These are phyloP conservation scores for Beverwykella pulmonaria DNA, from an alignment of 495 filamentous ascomycete species.

Conservation along the genomic window DNA sequence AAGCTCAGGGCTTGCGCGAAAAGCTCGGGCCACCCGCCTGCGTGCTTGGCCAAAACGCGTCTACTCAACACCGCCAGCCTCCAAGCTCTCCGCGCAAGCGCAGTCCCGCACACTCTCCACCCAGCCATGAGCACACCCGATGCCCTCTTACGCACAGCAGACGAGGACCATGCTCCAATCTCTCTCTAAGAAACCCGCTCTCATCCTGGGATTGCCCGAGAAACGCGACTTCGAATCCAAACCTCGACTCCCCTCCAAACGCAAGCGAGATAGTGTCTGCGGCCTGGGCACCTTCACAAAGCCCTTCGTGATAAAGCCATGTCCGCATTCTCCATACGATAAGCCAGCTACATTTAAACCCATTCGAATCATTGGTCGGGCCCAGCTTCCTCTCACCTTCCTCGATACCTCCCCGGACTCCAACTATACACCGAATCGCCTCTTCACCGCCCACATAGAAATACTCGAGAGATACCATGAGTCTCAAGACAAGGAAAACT, in stretches of 20 bases:
- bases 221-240: constrained; percentile 27
- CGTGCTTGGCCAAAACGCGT: background rate
- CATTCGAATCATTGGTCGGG: constrained; percentile 36
- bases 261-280: constrained; percentile 34
- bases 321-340: constrained; percentile 25
- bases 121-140: constrained; percentile 24
- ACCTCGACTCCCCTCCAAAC: constrained; percentile 23
- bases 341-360: constrained; percentile 37
- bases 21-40: constrained; percentile 1
- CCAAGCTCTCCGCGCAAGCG: background rate
- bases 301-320: constrained; percentile 33
- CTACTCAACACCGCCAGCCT: background rate
- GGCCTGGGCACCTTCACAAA: constrained; percentile 19
- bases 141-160: constrained; percentile 23
- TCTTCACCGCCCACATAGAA: constrained; percentile 44
- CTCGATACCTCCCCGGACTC: constrained; percentile 38
- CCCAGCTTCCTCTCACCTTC: constrained; percentile 44
- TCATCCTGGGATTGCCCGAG: constrained; percentile 18
- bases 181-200: constrained; percentile 1
- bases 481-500: constrained; percentile 4
- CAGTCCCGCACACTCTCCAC: background rate
- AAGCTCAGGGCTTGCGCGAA: background rate
- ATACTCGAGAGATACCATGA: constrained; percentile 36
- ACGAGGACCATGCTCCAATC: constrained; percentile 31
- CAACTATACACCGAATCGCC: constrained; percentile 24